Evolutionary conservation across 768 basidiomycete species (phyloP), one percentile per base, ranked within the genome.

Genomic region (Boletus sp.): DNA sequence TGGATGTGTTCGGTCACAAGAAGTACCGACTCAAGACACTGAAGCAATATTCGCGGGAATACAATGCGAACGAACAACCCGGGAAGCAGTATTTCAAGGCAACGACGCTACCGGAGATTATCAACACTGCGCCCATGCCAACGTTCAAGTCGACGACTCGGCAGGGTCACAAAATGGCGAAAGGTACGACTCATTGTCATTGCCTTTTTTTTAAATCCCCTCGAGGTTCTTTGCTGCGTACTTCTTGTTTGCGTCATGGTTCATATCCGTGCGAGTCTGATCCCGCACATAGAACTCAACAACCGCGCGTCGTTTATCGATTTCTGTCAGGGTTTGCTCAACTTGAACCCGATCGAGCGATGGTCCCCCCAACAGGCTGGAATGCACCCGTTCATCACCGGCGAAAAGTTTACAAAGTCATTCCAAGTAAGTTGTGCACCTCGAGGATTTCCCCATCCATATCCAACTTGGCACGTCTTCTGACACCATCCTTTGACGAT

Each of bases 21-120:
- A 90, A 90, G 70, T 94, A 88, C 71, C 82, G 86, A 48, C 74
- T 98, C 65, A 99, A 98, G 78, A 83, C 83, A 52, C 76, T 99
- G 61, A 94, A 98, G 56, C 94, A 98, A 71, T 99, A 98, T 71
- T 92, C 93, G 6, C 81, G 90, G 47, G 97, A 99, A 72, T 94
- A 95, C 74, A 91, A 91, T 59, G 89, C 92, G 15, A 89, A 94
- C 61, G 97, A 99, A 70, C 97, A 98, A 69, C 95, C 95, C 0
- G 95, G 94, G 64, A 99, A 99, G 74, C 96, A 98, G 73, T 99
- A 98, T 72, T 99, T 99, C 82, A 92, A 94, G 71, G 93, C 94
- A 17, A 92, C 84, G 29, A 88, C 92, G 18, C 75, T 99, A 40
- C 94, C 92, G 2, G 97, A 99, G 59, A 96, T 99, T 64, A 90